phyloP scores from a whole-genome alignment of 2,329 filamentous ascomycete species.

The Huntiella savannae region DNA sequence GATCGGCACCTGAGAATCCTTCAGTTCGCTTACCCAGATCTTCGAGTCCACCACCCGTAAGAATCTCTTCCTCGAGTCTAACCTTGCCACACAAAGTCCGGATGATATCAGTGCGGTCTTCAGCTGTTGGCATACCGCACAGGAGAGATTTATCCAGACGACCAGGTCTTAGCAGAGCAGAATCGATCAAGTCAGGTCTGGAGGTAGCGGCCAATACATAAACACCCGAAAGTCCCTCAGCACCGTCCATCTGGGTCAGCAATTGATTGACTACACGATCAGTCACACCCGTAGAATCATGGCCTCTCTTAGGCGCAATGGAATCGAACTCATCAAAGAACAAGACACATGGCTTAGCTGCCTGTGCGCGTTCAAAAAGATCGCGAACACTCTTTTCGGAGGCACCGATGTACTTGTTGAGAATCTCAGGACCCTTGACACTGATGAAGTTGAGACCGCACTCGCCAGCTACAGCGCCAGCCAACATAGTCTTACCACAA shows the following conservation, averaged over 20 bases:
- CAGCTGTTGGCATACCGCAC: constrained; percentile 65
- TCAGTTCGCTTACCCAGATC: constrained; percentile 66
- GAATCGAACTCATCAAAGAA: constrained; percentile 99
- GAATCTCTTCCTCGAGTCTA: constrained; percentile 48
- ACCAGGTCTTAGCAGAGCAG: constrained; percentile 75
- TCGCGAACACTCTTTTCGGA: constrained; percentile 93
- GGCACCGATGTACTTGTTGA: constrained; percentile 98
- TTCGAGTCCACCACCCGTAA: constrained; percentile 35
- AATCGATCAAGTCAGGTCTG: constrained; percentile 85
- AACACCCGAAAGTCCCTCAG: constrained; percentile 82
- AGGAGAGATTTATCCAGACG: constrained; percentile 84
- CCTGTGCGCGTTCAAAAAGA: constrained; percentile 78
- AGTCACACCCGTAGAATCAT: constrained; percentile 95
- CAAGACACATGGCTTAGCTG: constrained; percentile 78
- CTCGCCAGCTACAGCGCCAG: constrained; percentile 91
- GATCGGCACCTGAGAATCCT: constrained; percentile 82
- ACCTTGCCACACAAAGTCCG: constrained; percentile 67
- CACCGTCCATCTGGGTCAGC: constrained; percentile 96
- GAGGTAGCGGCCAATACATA: constrained; percentile 93
- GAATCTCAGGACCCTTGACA: constrained; percentile 91
- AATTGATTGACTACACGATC: constrained; percentile 97
- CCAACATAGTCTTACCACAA: constrained; percentile 89
- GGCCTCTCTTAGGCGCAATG: constrained; percentile 89
- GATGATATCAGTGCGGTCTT: constrained; percentile 79
- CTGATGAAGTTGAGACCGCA: constrained; percentile 97